Evolutionary conservation across 176 grass and related monocot species (phyloP).

Genomic region (Ananas comosus): DNA sequence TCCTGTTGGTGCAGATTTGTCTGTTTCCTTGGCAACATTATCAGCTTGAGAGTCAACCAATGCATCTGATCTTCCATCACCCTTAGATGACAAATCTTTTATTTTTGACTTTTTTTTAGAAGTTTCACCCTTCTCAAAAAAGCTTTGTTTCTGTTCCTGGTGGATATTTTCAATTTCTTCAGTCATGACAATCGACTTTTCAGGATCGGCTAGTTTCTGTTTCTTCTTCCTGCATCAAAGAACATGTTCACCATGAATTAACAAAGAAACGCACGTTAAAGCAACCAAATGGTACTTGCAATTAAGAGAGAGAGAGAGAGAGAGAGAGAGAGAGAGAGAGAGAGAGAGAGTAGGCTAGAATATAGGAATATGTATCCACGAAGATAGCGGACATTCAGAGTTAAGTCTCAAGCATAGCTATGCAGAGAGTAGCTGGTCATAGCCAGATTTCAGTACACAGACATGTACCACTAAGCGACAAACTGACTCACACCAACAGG

Average conservation of each 20-base stretch:
- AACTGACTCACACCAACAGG: too few species aligned
- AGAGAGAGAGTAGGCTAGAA: too few species aligned
- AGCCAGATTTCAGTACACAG: too few species aligned
- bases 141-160: neutral
- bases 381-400: too few species aligned
- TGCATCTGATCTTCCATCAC: neutral
- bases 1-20: neutral
- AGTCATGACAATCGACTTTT: neutral
- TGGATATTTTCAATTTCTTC: conserved; percentile 5
- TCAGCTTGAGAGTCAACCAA: neutral
- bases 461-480: too few species aligned
- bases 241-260: neutral
- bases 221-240: conserved; percentile 16
- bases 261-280: neutral
- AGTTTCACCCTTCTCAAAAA: neutral
- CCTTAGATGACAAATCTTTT: neutral
- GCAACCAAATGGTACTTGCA: neutral
- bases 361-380: too few species aligned
- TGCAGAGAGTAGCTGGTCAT: too few species aligned
- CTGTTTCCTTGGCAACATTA: conserved; percentile 1
- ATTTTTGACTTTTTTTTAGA: neutral
- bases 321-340: too few species aligned
- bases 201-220: neutral
- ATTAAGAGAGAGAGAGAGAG: neutral
- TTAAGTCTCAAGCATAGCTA: too few species aligned